These are phyloP conservation scores for Globisporangium okanoganense DNA, from an alignment of 352 stramenopile genomes.

Conservation along the genomic window DNA sequence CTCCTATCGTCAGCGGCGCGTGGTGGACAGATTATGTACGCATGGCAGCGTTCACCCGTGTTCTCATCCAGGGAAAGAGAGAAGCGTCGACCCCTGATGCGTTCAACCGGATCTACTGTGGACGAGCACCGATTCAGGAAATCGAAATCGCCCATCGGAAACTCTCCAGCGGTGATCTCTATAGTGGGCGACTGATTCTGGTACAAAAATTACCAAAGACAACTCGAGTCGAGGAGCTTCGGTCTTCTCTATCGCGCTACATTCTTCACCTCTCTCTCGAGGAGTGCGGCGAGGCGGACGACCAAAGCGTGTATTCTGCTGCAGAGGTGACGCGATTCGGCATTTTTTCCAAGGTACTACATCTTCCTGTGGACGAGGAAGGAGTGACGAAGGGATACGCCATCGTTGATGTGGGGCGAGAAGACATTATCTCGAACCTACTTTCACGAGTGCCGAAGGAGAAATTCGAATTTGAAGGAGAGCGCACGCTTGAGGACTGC, in stretches of 20 bases:
- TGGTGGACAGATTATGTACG: constrained; percentile 64
- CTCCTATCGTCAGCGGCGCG: constrained; percentile 29
- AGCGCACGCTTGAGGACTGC: constrained; percentile 34
- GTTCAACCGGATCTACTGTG: constrained; percentile 51
- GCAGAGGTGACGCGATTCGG: constrained; percentile 58
- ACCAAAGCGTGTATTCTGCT: constrained; percentile 71
- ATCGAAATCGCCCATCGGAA: constrained; percentile 34
- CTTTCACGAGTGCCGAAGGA: constrained; percentile 40
- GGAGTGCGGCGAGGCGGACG: constrained; percentile 72
- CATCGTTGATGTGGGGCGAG: constrained; percentile 60
- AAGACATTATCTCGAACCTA: constrained; percentile 57
- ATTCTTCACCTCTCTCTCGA: constrained; percentile 63
- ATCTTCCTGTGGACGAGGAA: constrained; percentile 44
- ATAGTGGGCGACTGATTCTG: constrained; percentile 48
- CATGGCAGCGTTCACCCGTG: constrained; percentile 58
- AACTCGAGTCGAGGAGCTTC: constrained; percentile 33
- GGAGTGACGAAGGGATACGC: constrained; percentile 54
- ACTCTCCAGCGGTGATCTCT: constrained; percentile 33
- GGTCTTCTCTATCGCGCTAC: constrained; percentile 43
- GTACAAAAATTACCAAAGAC: constrained; percentile 71
- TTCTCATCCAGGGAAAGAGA: constrained; percentile 35
- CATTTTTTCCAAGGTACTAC: constrained; percentile 54
- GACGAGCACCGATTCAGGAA: constrained; percentile 54
- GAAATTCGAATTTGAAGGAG: constrained; percentile 60
- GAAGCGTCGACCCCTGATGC: constrained; percentile 30